Percentiles rank a stretch among this genome's conserved stretches.
Conservation (phyloP, 148 eudicot species). For the Camellia sinensis region DNA sequence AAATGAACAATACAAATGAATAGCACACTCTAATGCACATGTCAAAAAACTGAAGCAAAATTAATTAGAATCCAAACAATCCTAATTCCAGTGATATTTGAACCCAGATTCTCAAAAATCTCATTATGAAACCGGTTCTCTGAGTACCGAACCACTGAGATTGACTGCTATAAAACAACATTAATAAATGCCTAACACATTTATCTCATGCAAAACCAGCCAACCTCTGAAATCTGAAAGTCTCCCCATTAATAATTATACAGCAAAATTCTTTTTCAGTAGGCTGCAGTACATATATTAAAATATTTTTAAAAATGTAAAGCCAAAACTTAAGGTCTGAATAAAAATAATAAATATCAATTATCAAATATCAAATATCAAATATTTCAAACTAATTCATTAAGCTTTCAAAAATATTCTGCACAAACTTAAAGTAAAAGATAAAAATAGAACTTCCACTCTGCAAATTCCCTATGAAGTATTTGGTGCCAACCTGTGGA, state of each 20-base stretch:
- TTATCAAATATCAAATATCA: not conserved
- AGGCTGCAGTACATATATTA: not conserved
- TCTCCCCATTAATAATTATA: no score
- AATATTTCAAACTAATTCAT: not conserved
- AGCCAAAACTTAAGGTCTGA: not conserved
- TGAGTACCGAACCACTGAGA: not conserved
- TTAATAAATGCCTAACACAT: not conserved
- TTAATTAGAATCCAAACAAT: not conserved
- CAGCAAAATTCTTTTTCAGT: no score
- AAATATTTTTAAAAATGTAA: no score
- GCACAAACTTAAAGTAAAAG: not conserved
- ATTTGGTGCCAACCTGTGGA: conserved; percentile 67
- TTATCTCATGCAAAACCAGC: conserved; percentile 9
- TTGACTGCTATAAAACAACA: conserved; percentile 3
- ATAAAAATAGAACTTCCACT: not conserved
- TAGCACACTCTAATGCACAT: not conserved
- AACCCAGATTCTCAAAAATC: not conserved
- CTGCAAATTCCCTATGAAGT: not conserved
- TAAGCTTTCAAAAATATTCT: not conserved
- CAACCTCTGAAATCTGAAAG: not conserved
- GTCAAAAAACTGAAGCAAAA: conserved; percentile 6
- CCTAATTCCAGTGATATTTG: not conserved
- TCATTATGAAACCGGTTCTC: not conserved
- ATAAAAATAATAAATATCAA: no score
- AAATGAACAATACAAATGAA: not conserved